Percentiles rank a stretch among this genome's conserved stretches.
phyloP scores from a whole-genome alignment of 768 basidiomycete genomes.

The Galerina sulciceps region DNA sequence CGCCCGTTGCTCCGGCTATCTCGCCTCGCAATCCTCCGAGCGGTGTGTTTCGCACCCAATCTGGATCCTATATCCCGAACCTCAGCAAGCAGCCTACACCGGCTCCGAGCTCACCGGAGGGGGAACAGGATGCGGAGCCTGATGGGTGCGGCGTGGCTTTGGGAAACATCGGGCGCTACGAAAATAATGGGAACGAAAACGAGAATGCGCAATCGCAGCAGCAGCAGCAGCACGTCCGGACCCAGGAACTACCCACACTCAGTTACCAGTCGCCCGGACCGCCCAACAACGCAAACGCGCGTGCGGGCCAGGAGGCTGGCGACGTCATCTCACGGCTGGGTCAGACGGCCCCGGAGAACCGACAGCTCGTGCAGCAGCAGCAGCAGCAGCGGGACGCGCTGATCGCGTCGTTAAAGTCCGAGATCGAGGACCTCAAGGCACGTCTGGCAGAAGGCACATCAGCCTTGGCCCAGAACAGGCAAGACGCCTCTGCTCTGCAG shows the following conservation, averaged over 20 bases:
- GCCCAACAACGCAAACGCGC: no score
- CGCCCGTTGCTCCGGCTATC: background rate
- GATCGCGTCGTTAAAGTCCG: slow-evolving; percentile 7
- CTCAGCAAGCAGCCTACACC: slow-evolving; percentile 56
- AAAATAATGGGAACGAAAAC: no score
- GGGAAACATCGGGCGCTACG: background rate
- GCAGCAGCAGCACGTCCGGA: no score
- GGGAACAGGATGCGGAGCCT: background rate
- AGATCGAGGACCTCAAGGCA: slow-evolving; percentile 8
- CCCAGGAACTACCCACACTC: no score
- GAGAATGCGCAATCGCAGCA: background rate
- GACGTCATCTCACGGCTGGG: background rate
- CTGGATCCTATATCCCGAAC: slow-evolving; percentile 50
- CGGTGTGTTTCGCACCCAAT: slow-evolving; percentile 36
- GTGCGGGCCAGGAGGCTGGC: background rate
- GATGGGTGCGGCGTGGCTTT: background rate
- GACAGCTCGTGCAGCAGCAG: background rate
- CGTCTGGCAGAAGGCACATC: background rate
- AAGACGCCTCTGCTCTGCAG: background rate
- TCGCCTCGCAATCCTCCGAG: background rate
- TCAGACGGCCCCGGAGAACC: background rate
- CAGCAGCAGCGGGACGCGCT: background rate
- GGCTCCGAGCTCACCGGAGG: slow-evolving; percentile 40
- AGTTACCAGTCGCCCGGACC: background rate
- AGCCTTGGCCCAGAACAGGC: background rate